These are phyloP conservation scores for Neohortaea acidophila DNA, from an alignment of 495 filamentous ascomycete species.

Conservation along the genomic window DNA sequence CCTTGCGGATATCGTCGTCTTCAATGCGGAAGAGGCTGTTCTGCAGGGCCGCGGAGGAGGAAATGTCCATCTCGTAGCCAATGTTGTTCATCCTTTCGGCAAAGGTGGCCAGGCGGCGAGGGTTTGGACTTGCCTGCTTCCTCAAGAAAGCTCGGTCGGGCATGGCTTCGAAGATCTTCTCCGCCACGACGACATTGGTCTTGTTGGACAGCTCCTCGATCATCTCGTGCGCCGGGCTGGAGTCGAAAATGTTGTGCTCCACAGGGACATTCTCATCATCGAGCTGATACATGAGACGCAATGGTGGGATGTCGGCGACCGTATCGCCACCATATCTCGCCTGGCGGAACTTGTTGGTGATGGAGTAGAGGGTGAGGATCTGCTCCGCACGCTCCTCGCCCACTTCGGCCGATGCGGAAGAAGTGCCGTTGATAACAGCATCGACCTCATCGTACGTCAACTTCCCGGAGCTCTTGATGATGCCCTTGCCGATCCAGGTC, in stretches of 20 bases:
- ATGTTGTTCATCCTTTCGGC: constrained; percentile 83
- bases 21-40: constrained; percentile 84
- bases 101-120: constrained; percentile 76
- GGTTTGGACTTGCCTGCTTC: constrained; percentile 68
- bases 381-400: constrained; percentile 49
- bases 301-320: constrained; percentile 54
- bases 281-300: constrained; percentile 81
- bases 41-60: constrained; percentile 79
- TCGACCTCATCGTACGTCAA: constrained; percentile 76
- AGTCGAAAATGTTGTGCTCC: constrained; percentile 89
- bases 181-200: constrained; percentile 74
- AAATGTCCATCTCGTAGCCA: constrained; percentile 73
- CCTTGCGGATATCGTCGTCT: constrained; percentile 77
- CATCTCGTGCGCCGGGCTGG: constrained; percentile 73
- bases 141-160: constrained; percentile 89
- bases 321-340: constrained; percentile 63
- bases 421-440: constrained; percentile 45
- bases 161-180: constrained; percentile 61
- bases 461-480: constrained; percentile 80
- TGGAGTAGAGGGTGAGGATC: constrained; percentile 56
- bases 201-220: constrained; percentile 90
- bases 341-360: constrained; percentile 79
- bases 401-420: constrained; percentile 32
- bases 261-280: constrained; percentile 97
- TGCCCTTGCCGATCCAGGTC: constrained; percentile 83